These are phyloP conservation scores for Ophiostoma quercus DNA, from an alignment of 2,329 filamentous ascomycete species.

Conservation along the genomic window DNA sequence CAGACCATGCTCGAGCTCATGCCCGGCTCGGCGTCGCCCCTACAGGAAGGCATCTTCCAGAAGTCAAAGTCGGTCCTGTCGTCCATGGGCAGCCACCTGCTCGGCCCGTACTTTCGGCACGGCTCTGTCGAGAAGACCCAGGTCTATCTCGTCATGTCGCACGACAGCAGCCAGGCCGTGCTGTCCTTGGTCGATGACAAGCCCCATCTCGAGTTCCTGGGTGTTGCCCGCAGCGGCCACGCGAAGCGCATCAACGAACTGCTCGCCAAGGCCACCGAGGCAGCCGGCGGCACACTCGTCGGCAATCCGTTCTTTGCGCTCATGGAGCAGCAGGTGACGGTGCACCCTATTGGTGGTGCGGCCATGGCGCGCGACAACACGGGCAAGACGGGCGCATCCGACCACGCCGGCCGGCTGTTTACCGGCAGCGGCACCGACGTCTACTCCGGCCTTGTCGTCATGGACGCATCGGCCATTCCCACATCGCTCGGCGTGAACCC, in stretches of 20 bases:
- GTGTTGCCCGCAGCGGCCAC: constrained; percentile 52
- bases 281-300: constrained; percentile 56
- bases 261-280: constrained; percentile 50
- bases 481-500: constrained; percentile 61
- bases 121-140: constrained; percentile 57
- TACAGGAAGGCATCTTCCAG: constrained; percentile 33
- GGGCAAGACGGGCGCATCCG: constrained; percentile 52
- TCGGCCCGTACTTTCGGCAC: constrained; percentile 53
- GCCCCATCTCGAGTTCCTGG: constrained; percentile 54
- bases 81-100: constrained; percentile 47
- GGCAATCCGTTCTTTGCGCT: constrained; percentile 54
- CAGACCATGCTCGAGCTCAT: constrained; percentile 53
- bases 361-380: constrained; percentile 57
- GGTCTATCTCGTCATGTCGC: constrained; percentile 62
- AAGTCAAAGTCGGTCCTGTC: constrained; percentile 45
- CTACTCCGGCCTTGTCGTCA: constrained; percentile 55
- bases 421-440: constrained; percentile 46
- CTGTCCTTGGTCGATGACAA: constrained; percentile 53
- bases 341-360: constrained; percentile 62
- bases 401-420: constrained; percentile 58
- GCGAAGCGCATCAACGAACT: constrained; percentile 49
- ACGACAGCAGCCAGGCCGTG: constrained; percentile 59
- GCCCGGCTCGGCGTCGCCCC: constrained; percentile 40
- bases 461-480: constrained; percentile 58
- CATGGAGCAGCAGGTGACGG: constrained; percentile 55